phyloP scores from a whole-genome alignment of 2,329 filamentous ascomycete species.

The Aspergillus unguis region DNA sequence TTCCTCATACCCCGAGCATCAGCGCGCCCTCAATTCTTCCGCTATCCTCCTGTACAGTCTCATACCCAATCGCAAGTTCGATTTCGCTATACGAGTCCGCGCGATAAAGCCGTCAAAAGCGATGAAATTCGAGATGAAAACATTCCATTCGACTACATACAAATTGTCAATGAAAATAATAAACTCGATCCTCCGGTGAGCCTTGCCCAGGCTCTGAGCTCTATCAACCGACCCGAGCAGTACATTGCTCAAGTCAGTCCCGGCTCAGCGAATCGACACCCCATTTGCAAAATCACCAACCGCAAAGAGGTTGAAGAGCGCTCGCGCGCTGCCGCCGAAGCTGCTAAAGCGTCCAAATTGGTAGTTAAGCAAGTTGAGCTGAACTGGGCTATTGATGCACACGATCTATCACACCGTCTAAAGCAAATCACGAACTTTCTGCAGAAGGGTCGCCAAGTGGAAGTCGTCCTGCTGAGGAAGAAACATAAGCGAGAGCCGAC shows the following conservation, averaged over 20 bases:
- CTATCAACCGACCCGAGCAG: conserved; percentile 49
- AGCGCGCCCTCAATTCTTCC: conserved; percentile 15
- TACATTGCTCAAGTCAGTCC: conserved; percentile 51
- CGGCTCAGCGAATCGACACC: conserved; percentile 35
- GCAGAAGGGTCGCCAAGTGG: conserved; percentile 69
- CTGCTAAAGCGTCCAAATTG: conserved; percentile 40
- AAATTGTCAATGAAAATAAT: conserved; percentile 35
- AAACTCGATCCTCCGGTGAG: conserved; percentile 28
- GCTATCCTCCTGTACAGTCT: conserved; percentile 8
- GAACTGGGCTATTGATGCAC: conserved; percentile 77
- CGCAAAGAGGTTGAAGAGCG: conserved; percentile 51
- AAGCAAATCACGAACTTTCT: conserved; percentile 67
- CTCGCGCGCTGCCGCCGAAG: conserved; percentile 38
- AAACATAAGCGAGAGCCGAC: conserved; percentile 59
- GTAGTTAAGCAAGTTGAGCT: conserved; percentile 75
- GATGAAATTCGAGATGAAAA: conserved; percentile 31
- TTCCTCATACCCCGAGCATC: conserved; percentile 25
- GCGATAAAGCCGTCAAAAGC: not conserved
- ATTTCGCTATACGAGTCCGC: conserved; percentile 11
- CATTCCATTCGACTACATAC: conserved; percentile 31
- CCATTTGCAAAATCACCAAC: conserved; percentile 69
- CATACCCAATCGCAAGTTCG: conserved; percentile 13
- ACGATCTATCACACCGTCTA: conserved; percentile 73
- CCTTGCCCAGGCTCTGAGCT: conserved; percentile 36
- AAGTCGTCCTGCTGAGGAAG: conserved; percentile 68